These are phyloP conservation scores for Tetracladium setigerum DNA, from an alignment of 495 filamentous ascomycete species.

Conservation along the genomic window DNA sequence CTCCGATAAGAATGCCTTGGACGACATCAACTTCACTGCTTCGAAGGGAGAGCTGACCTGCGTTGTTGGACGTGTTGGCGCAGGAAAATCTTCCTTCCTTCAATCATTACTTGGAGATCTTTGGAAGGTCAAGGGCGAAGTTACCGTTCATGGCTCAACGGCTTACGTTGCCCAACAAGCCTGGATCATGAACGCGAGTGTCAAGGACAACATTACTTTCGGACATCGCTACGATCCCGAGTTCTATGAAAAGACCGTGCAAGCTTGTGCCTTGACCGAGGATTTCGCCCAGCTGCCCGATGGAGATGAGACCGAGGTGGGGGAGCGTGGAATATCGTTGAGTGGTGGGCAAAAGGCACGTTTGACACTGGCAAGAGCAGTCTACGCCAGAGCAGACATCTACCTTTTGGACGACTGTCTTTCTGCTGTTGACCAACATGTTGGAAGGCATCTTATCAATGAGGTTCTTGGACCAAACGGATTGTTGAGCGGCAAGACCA, in stretches of 20 bases:
- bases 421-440: slow-evolving; percentile 96
- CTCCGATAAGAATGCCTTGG: slow-evolving; percentile 50
- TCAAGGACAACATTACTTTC: slow-evolving; percentile 95
- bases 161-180: slow-evolving; percentile 89
- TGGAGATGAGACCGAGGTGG: slow-evolving; percentile 93
- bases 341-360: slow-evolving; percentile 96
- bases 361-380: slow-evolving; percentile 88
- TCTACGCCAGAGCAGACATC: slow-evolving; percentile 95
- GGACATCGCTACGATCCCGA: slow-evolving; percentile 89
- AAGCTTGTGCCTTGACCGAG: slow-evolving; percentile 86
- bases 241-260: slow-evolving; percentile 91
- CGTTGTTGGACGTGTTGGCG: slow-evolving; percentile 89
- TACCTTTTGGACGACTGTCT: slow-evolving; percentile 92
- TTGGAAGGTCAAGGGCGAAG: slow-evolving; percentile 82
- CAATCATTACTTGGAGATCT: slow-evolving; percentile 83
- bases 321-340: slow-evolving; percentile 93
- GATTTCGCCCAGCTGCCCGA: slow-evolving; percentile 92
- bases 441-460: slow-evolving; percentile 90
- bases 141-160: slow-evolving; percentile 67
- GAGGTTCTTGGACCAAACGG: slow-evolving; percentile 83
- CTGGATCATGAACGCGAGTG: slow-evolving; percentile 98
- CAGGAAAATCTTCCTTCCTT: slow-evolving; percentile 89
- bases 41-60: slow-evolving; percentile 89
- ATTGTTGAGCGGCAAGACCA: slow-evolving; percentile 77
- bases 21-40: slow-evolving; percentile 79